phyloP scores from a whole-genome alignment of 2,329 filamentous ascomycete genomes.

The Macrophomina phaseolina region DNA sequence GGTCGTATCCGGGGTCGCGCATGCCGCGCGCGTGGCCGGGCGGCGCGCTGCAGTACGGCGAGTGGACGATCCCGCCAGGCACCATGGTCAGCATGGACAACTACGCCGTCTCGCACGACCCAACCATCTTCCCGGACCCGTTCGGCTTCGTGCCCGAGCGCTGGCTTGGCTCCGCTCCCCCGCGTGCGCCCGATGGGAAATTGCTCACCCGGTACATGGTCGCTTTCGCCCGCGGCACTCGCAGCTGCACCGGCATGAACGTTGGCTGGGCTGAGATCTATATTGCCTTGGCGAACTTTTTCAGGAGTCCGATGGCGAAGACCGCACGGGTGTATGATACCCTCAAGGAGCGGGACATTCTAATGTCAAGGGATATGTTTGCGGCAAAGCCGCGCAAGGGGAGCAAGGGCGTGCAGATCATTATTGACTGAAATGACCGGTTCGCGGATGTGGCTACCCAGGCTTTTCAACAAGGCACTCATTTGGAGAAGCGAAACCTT shows the following conservation, averaged over 20 bases:
- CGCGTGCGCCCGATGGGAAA: conserved; percentile 30
- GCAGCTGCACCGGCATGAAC: conserved; percentile 29
- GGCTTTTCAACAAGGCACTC: no score
- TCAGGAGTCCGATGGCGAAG: not conserved
- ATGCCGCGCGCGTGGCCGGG: conserved; percentile 22
- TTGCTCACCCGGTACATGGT: conserved; percentile 30
- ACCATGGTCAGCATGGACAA: conserved; percentile 29
- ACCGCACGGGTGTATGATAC: not conserved
- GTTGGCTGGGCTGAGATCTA: not conserved
- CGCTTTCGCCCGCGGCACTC: conserved; percentile 28
- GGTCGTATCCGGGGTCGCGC: conserved; percentile 47
- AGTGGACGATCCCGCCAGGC: conserved; percentile 24
- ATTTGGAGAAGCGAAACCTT: no score
- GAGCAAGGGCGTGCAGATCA: not conserved
- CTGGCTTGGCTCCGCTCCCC: conserved; percentile 27
- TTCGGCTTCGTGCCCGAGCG: conserved; percentile 39
- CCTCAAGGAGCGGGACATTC: not conserved
- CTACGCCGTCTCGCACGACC: conserved; percentile 28
- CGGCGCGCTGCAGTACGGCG: conserved; percentile 26
- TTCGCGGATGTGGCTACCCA: no score
- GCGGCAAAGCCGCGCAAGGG: not conserved
- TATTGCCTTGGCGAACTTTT: not conserved
- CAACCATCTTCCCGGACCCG: conserved; percentile 36
- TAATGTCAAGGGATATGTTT: not conserved
- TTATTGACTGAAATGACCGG: not conserved